These are phyloP conservation scores for Cutaneotrichosporon daszewskae DNA, from an alignment of 1,284 basidiomycete species.

Conservation along the genomic window DNA sequence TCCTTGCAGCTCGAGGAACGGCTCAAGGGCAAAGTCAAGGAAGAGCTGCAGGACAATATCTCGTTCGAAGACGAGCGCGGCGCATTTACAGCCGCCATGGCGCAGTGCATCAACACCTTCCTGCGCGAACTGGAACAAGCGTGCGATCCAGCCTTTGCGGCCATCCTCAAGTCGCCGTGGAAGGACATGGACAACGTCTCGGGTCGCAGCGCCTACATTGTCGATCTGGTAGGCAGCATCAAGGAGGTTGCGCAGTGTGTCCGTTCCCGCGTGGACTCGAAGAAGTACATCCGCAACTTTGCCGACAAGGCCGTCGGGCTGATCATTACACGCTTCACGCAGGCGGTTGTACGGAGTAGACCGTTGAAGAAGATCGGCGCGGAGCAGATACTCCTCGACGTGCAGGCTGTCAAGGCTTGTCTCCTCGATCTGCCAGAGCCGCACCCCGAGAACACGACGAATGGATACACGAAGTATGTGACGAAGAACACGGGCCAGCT, in stretches of 20 bases:
- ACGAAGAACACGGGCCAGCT: constrained; percentile 71
- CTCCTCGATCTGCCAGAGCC: constrained; percentile 67
- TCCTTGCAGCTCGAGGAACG: constrained; percentile 89
- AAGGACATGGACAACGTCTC: constrained; percentile 69
- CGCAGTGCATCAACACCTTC: constrained; percentile 68
- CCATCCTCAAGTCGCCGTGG: constrained; percentile 73
- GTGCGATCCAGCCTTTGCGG: constrained; percentile 67
- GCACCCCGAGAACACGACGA: constrained; percentile 35
- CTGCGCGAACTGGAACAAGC: constrained; percentile 74
- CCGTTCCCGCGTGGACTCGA: constrained; percentile 65
- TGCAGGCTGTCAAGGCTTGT: constrained; percentile 78
- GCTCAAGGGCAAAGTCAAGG: constrained; percentile 72
- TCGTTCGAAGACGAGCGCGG: constrained; percentile 81
- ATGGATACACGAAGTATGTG: constrained; percentile 65
- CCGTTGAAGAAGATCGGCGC: constrained; percentile 85
- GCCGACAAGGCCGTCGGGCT: constrained; percentile 84
- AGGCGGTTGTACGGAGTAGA: constrained; percentile 75
- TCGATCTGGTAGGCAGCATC: constrained; percentile 82
- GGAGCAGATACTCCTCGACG: constrained; percentile 85
- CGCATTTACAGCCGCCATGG: constrained; percentile 78
- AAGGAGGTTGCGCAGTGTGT: constrained; percentile 54
- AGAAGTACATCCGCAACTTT: constrained; percentile 85
- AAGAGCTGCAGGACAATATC: constrained; percentile 68
- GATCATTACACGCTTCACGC: constrained; percentile 75
- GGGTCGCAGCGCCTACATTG: constrained; percentile 72